Conservation (phyloP, 768 basidiomycete genomes). For the Infundibulicybe gibba region DNA sequence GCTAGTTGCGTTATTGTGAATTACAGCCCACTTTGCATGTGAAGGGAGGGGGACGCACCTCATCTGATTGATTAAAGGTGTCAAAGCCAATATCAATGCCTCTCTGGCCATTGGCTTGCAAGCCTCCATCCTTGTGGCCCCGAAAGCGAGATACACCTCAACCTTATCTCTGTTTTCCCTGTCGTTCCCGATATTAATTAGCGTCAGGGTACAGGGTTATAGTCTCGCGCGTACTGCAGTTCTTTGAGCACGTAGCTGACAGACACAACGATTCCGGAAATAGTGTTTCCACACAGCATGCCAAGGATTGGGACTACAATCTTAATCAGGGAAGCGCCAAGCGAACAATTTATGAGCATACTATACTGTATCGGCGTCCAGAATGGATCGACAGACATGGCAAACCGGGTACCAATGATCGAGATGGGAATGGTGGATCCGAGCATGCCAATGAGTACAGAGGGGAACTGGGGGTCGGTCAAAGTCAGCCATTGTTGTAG, state of each 20-base stretch:
- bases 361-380: constrained; percentile 85
- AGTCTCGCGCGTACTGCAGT: constrained; percentile 49
- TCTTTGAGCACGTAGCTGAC: constrained; percentile 73
- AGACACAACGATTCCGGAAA: constrained; percentile 72
- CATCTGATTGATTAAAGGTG: constrained; percentile 85
- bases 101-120: constrained; percentile 76
- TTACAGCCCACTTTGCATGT: background rate
- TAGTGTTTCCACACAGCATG: constrained; percentile 81
- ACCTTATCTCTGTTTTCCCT: constrained; percentile 85
- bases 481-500: background rate
- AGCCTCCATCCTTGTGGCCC: constrained; percentile 81
- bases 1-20: constrained; percentile 25
- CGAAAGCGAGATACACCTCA: constrained; percentile 83
- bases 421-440: constrained; percentile 79
- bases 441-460: constrained; percentile 65
- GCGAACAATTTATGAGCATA: constrained; percentile 26
- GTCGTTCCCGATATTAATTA: background rate
- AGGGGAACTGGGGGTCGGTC: constrained; percentile 52
- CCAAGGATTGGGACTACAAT: constrained; percentile 73
- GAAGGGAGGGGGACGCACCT: constrained; percentile 41
- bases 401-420: constrained; percentile 68
- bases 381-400: constrained; percentile 75
- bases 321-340: background rate
- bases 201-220: background rate
- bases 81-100: constrained; percentile 74